phyloP scores from a whole-genome alignment of 345 rosid species.

The Lepidium africanum region DNA sequence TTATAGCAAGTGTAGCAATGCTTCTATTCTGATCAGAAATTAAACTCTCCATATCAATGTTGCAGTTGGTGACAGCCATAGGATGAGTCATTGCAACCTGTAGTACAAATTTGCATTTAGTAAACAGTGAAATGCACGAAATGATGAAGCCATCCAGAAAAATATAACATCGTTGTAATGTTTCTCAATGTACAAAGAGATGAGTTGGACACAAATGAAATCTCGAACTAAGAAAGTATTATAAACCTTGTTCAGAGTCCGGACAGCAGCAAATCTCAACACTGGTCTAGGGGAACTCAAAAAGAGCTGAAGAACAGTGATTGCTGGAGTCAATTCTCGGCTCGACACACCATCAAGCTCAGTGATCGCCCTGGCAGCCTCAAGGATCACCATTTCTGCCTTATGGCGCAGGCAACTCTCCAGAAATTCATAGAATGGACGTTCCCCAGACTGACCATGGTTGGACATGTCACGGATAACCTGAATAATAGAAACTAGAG shows the following conservation, averaged over 20 bases:
- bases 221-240: not conserved
- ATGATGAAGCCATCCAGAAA: not conserved
- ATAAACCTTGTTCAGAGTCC: conserved; percentile 85
- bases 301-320: conserved; percentile 95
- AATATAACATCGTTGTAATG: not conserved
- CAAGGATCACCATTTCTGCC: conserved; percentile 97
- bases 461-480: conserved; percentile 79
- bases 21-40: conserved; percentile 98
- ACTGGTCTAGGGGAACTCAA: conserved; percentile 97
- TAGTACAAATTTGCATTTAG: conserved; percentile 5
- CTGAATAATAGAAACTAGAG: conserved; percentile 31
- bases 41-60: conserved; percentile 97
- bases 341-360: conserved; percentile 91
- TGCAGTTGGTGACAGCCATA: conserved; percentile 98
- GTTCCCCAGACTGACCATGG: conserved; percentile 73
- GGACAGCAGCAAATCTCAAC: conserved; percentile 95
- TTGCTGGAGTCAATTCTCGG: conserved; percentile 94
- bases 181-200: not conserved
- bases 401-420: conserved; percentile 96
- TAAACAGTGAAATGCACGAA: not conserved
- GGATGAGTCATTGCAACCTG: conserved; percentile 99
- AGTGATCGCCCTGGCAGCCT: conserved; percentile 99
- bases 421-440: conserved; percentile 93
- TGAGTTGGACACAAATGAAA: not conserved
- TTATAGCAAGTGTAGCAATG: conserved; percentile 97